Conservation (phyloP, 495 filamentous ascomycete genomes). For the Podospora fimiseda region DNA sequence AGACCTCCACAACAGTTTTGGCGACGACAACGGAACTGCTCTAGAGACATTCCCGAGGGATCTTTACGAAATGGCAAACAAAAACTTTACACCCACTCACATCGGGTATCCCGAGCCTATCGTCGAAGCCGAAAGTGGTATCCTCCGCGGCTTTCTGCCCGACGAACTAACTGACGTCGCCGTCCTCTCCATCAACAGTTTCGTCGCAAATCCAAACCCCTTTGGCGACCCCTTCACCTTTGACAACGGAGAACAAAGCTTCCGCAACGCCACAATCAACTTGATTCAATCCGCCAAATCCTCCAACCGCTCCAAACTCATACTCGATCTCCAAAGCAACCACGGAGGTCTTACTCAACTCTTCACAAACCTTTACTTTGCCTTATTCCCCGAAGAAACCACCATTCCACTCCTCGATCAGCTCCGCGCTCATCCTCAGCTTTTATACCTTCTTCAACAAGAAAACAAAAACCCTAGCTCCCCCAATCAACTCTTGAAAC, state of each 20-base stretch:
- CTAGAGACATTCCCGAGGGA: neutral
- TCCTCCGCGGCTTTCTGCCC: slow-evolving; percentile 5
- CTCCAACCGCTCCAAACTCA: slow-evolving; percentile 22
- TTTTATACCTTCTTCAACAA: slow-evolving; percentile 4
- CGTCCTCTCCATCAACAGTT: slow-evolving; percentile 12
- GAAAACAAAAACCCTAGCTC: neutral
- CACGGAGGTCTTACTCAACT: slow-evolving; percentile 38
- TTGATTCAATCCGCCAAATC: slow-evolving; percentile 4
- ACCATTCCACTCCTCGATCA: slow-evolving; percentile 11
- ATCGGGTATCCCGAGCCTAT: slow-evolving; percentile 9
- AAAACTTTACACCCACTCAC: slow-evolving; percentile 3
- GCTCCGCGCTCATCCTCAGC: slow-evolving; percentile 12
- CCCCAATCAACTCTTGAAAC: neutral
- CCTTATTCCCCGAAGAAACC: slow-evolving; percentile 33
- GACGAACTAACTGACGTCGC: slow-evolving; percentile 4
- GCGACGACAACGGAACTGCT: neutral
- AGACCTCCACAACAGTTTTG: slow-evolving; percentile 10
- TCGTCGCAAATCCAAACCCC: neutral
- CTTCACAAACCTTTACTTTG: slow-evolving; percentile 27
- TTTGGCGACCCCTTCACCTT: neutral
- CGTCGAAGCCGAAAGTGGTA: neutral
- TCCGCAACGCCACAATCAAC: slow-evolving; percentile 12
- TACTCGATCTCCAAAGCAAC: slow-evolving; percentile 52
- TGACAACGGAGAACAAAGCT: neutral
- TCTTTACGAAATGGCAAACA: neutral